Conservation (phyloP, 805 yeast genomes). For the Candida germanica region DNA sequence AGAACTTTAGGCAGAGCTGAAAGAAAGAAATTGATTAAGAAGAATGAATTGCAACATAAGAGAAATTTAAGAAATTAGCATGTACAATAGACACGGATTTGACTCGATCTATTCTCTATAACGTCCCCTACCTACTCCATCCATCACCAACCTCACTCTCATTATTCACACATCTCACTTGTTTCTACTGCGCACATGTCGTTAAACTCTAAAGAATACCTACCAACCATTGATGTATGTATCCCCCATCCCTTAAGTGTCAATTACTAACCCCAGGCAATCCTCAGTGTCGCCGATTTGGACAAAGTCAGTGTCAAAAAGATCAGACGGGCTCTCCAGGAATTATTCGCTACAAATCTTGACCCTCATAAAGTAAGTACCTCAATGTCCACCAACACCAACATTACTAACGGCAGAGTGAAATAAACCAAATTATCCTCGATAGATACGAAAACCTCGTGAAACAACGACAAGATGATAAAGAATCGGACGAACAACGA, state of each 20-base stretch:
- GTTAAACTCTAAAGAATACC: too few relatives aligned
- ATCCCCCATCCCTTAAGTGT: not conserved
- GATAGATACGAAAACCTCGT: slow-evolving; percentile 50
- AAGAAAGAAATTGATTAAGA: slow-evolving; percentile 80
- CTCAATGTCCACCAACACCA: not conserved
- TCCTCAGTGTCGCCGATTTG: slow-evolving; percentile 65
- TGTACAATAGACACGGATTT: too few relatives aligned
- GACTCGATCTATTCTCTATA: too few relatives aligned
- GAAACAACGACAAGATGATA: slow-evolving; percentile 34
- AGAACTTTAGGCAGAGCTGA: slow-evolving; percentile 77
- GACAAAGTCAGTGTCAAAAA: slow-evolving; percentile 68
- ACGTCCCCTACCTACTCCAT: not conserved
- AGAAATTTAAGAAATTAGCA: slow-evolving; percentile 55
- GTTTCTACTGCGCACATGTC: too few relatives aligned
- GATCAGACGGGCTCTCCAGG: slow-evolving; percentile 70
- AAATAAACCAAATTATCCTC: slow-evolving; percentile 57
- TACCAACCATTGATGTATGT: slow-evolving; percentile 65
- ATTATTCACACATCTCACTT: too few relatives aligned
- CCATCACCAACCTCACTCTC: too few relatives aligned
- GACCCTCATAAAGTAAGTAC: slow-evolving; percentile 39
- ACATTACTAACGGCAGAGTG: slow-evolving; percentile 41
- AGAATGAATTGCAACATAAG: slow-evolving; percentile 81
- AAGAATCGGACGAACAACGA: slow-evolving; percentile 15
- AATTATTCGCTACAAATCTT: slow-evolving; percentile 57
- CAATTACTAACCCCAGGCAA: slow-evolving; percentile 49